Evolutionary conservation across 106 monocot genomes (phyloP).

Genomic region (Amphibolis antarctica): DNA sequence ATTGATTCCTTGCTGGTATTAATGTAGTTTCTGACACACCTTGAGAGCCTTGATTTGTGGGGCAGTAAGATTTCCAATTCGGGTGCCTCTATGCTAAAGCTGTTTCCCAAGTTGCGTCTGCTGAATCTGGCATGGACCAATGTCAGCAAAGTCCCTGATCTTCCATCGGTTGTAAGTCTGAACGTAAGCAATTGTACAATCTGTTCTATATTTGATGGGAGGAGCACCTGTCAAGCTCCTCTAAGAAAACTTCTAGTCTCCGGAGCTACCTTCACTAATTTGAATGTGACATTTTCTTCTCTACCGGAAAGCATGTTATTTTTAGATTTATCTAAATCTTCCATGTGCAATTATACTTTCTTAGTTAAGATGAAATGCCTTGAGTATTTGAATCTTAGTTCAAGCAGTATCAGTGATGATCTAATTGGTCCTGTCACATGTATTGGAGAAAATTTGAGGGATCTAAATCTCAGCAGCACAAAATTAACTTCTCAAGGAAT

Average conservation of each 20-base stretch:
- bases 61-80: constrained; percentile 59
- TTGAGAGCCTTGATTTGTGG: constrained; percentile 82
- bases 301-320: constrained; percentile 29
- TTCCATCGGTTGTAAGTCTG: constrained; percentile 44
- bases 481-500: constrained; percentile 42
- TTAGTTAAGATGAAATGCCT: constrained; percentile 39
- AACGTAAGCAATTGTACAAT: constrained; percentile 82
- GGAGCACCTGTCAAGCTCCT: constrained; percentile 7
- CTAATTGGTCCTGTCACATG: constrained; percentile 36
- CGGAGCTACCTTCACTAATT: constrained; percentile 43
- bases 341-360: constrained; percentile 29
- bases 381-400: constrained; percentile 61
- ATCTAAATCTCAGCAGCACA: constrained; percentile 54
- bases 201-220: constrained; percentile 37
- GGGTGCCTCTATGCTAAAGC: constrained; percentile 38
- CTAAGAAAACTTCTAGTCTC: constrained; percentile 43
- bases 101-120: constrained; percentile 46
- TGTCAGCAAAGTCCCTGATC: constrained; percentile 48
- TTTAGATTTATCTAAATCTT: constrained; percentile 62
- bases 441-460: constrained; percentile 37
- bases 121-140: constrained; percentile 84
- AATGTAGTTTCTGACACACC: constrained; percentile 43
- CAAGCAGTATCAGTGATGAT: constrained; percentile 30
- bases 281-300: constrained; percentile 26
- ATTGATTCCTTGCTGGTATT: constrained; percentile 4